A percentile compares a stretch with the other conserved stretches of the same genome.
Conservation (phyloP, 2,329 filamentous ascomycete genomes). For the Claviceps maximensis region DNA sequence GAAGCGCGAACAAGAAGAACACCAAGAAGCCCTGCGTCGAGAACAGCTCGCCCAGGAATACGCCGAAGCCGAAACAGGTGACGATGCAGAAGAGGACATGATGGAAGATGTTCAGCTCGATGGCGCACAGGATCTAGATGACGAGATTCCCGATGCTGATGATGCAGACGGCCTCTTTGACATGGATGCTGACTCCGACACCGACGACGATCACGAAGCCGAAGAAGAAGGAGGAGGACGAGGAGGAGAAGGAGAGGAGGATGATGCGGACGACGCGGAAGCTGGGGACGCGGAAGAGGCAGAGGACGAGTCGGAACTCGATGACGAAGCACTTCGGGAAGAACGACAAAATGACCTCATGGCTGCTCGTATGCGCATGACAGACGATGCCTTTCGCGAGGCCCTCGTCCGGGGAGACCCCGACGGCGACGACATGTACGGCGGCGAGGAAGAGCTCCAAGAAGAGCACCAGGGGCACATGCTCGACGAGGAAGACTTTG, state of each 20-base stretch:
- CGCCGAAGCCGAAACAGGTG: slow-evolving; percentile 45
- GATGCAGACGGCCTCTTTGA: slow-evolving; percentile 33
- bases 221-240: slow-evolving; percentile 20
- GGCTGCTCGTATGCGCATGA: slow-evolving; percentile 37
- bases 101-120: slow-evolving; percentile 45
- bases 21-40: slow-evolving; percentile 57
- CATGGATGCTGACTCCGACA: slow-evolving; percentile 29
- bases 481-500: slow-evolving; percentile 50
- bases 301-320: slow-evolving; percentile 25
- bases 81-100: slow-evolving; percentile 28
- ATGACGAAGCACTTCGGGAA: slow-evolving; percentile 26
- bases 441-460: slow-evolving; percentile 38
- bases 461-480: slow-evolving; percentile 45
- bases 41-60: slow-evolving; percentile 63
- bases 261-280: too few species aligned
- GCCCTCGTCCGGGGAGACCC: slow-evolving; percentile 39
- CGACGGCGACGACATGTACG: slow-evolving; percentile 36
- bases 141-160: slow-evolving; percentile 56
- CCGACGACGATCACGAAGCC: slow-evolving; percentile 23
- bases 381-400: slow-evolving; percentile 49
- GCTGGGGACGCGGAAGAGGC: slow-evolving; percentile 24
- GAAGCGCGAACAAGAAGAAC: slow-evolving; percentile 75
- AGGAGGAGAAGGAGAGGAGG: slow-evolving; percentile 20
- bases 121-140: slow-evolving; percentile 50
- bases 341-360: slow-evolving; percentile 36